phyloP scores from a whole-genome alignment of 75 land plant species.

The Cupressus sempervirens region DNA sequence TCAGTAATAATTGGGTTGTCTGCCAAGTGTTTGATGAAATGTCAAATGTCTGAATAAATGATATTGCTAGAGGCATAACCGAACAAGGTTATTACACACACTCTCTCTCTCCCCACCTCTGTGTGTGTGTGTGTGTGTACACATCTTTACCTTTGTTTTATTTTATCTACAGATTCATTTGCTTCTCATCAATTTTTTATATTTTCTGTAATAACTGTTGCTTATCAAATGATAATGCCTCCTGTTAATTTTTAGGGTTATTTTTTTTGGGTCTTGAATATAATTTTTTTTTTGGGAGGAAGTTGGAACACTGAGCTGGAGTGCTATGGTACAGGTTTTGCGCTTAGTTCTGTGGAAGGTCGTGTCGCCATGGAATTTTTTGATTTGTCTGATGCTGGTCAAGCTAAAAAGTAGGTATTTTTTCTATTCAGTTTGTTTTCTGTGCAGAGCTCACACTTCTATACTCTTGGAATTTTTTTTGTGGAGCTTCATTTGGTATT shows the following conservation, averaged over 20 bases:
- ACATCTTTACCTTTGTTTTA: not conserved
- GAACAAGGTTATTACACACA: no score
- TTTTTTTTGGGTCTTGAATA: not conserved
- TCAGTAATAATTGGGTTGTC: no score
- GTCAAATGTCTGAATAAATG: no score
- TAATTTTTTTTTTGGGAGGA: not conserved
- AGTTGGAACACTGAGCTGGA: constrained; percentile 8
- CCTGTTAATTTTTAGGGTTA: not conserved
- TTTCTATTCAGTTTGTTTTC: not conserved
- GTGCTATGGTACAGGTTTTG: constrained; percentile 64
- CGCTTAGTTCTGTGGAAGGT: constrained; percentile 99
- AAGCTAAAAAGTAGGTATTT: constrained; percentile 82
- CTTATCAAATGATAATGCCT: not conserved
- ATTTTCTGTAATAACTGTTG: not conserved
- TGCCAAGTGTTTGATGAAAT: no score
- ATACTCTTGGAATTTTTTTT: not conserved
- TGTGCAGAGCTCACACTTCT: not conserved
- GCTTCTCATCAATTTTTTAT: not conserved
- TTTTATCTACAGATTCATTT: not conserved
- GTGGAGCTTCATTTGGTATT: not conserved
- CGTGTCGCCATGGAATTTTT: constrained; percentile 99
- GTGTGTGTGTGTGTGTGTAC: no score
- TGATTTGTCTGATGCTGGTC: constrained; percentile 86
- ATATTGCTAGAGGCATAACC: no score
- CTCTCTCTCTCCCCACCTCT: not conserved